These are phyloP conservation scores for Aureobasidium namibiae DNA, from an alignment of 2,329 filamentous ascomycete species.

Conservation along the genomic window DNA sequence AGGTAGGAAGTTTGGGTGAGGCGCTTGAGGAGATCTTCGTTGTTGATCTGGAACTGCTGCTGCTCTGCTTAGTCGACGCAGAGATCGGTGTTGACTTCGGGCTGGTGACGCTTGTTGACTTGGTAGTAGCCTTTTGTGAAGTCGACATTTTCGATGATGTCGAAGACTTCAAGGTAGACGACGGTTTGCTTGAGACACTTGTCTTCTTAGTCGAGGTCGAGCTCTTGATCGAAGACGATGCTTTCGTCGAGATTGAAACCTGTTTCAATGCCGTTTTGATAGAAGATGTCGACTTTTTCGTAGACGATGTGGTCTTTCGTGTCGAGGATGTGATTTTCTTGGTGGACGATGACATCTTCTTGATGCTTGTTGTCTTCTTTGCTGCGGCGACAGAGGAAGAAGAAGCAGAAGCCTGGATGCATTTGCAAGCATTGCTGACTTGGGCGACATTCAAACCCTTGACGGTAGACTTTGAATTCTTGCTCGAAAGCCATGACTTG, in stretches of 20 bases:
- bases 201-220: background rate
- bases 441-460: constrained; percentile 4
- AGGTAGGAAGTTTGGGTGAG: background rate
- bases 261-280: background rate
- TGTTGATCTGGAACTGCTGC: background rate
- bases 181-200: background rate
- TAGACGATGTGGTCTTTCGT: background rate
- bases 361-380: background rate
- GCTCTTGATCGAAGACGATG: background rate
- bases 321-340: background rate
- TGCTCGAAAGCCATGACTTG: constrained; percentile 9
- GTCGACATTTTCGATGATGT: background rate
- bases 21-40: background rate
- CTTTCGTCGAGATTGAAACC: background rate
- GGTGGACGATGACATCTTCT: background rate
- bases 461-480: constrained; percentile 1
- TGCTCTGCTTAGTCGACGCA: background rate
- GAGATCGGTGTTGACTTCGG: background rate
- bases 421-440: constrained; percentile 8
- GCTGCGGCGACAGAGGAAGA: constrained; percentile 6
- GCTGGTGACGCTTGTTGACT: background rate
- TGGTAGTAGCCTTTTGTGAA: background rate
- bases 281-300: background rate
- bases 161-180: background rate
- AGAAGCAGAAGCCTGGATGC: background rate